These are phyloP conservation scores for Alternaria incomplexa DNA, from an alignment of 2,329 filamentous ascomycete species.

Conservation along the genomic window DNA sequence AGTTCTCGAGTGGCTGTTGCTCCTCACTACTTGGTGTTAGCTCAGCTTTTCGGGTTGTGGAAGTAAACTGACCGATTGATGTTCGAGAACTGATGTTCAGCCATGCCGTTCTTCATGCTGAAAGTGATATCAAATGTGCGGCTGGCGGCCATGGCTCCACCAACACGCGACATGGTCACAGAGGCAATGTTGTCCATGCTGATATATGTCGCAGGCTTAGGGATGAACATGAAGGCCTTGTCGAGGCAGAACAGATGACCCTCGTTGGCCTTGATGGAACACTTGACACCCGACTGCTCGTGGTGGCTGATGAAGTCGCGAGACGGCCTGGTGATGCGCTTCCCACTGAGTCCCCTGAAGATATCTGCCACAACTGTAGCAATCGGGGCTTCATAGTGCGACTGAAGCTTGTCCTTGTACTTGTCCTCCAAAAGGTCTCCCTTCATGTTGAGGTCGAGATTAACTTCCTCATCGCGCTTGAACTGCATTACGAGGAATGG, in stretches of 20 bases:
- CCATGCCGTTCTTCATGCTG: conserved; percentile 82
- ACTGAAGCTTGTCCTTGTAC: conserved; percentile 87
- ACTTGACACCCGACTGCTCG: conserved; percentile 94
- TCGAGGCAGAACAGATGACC: conserved; percentile 96
- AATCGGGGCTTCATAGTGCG: conserved; percentile 86
- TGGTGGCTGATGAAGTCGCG: conserved; percentile 96
- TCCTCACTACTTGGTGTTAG: conserved; percentile 69
- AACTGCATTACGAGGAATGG: conserved; percentile 99
- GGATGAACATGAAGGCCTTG: conserved; percentile 98
- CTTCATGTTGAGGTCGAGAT: conserved; percentile 93
- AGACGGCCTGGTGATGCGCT: conserved; percentile 92
- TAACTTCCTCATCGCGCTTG: conserved; percentile 96
- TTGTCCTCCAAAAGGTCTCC: conserved; percentile 83
- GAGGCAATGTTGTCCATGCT: conserved; percentile 90
- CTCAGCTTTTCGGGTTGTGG: background rate
- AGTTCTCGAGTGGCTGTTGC: conserved; percentile 92
- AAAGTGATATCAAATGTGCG: conserved; percentile 98
- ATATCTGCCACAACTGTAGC: conserved; percentile 94
- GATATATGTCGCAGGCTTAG: conserved; percentile 97
- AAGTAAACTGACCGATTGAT: conserved; percentile 75
- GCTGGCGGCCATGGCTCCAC: conserved; percentile 89
- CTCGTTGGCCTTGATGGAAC: conserved; percentile 99
- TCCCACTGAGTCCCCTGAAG: conserved; percentile 91
- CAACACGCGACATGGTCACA: conserved; percentile 94
- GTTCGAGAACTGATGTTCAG: conserved; percentile 96